phyloP scores from a whole-genome alignment of 768 basidiomycete genomes.

The Pholiota microspora region DNA sequence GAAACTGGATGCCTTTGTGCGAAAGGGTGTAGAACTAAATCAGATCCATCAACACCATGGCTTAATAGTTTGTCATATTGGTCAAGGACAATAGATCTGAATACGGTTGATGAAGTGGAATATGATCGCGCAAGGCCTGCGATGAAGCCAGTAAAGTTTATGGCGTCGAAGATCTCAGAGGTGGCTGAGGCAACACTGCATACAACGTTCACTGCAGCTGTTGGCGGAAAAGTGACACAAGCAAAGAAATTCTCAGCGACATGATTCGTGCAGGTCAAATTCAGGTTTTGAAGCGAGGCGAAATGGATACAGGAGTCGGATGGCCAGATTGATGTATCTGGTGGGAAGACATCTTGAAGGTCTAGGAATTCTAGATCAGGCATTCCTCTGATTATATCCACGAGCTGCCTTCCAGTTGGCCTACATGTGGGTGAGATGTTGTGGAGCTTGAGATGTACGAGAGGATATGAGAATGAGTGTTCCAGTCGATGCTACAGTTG shows the following conservation, averaged over 20 bases:
- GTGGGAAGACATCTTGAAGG: neutral
- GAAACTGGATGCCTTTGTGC: too few relatives aligned
- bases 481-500: slow-evolving; percentile 26
- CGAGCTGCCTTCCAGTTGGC: slow-evolving; percentile 29
- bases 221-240: slow-evolving; percentile 3
- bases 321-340: neutral
- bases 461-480: slow-evolving; percentile 32
- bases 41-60: too few relatives aligned
- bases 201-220: slow-evolving; percentile 1
- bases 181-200: too few relatives aligned
- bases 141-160: slow-evolving; percentile 2
- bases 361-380: neutral
- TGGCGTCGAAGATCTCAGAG: neutral
- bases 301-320: slow-evolving; percentile 1
- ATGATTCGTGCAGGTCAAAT: neutral
- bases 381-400: slow-evolving; percentile 5
- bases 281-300: neutral
- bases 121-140: neutral
- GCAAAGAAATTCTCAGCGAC: slow-evolving; percentile 3
- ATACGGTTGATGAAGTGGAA: too few relatives aligned
- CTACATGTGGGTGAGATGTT: slow-evolving; percentile 23
- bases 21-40: too few relatives aligned
- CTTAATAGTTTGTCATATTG: too few relatives aligned
- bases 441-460: slow-evolving; percentile 36
- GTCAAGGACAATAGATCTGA: too few relatives aligned